Conservation (phyloP, 2,329 filamentous ascomycete species). For the Macroventuria anomochaeta region DNA sequence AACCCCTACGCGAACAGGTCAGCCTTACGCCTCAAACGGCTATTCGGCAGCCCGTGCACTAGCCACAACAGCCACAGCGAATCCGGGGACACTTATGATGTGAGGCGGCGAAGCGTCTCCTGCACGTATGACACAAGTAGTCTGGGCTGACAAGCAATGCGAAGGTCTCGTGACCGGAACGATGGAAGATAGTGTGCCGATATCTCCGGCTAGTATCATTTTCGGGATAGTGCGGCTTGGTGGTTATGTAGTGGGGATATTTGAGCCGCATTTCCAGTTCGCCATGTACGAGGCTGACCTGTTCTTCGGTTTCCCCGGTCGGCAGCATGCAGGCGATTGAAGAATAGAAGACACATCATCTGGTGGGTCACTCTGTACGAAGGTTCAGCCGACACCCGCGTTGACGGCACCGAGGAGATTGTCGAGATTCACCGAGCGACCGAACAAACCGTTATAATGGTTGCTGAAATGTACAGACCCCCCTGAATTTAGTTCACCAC, state of each 20-base stretch:
- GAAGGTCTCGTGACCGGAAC: conserved; percentile 22
- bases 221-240: conserved; percentile 7
- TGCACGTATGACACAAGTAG: conserved; percentile 31
- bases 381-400: not conserved
- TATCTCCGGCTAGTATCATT: conserved; percentile 20
- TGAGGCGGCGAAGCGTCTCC: conserved; percentile 18
- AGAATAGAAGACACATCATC: not conserved
- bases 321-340: conserved; percentile 5
- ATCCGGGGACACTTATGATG: conserved; percentile 21
- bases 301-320: conserved; percentile 1
- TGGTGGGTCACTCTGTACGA: not conserved
- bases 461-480: too few species aligned
- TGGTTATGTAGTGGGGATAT: conserved; percentile 17
- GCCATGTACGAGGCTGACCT: conserved; percentile 11
- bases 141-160: conserved; percentile 20
- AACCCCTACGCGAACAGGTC: conserved; percentile 19
- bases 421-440: conserved; percentile 1
- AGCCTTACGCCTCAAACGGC: conserved; percentile 32
- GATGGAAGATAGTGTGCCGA: conserved; percentile 13
- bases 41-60: conserved; percentile 33
- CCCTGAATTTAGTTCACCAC: too few species aligned
- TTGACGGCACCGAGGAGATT: not conserved
- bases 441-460: not conserved
- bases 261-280: conserved; percentile 21
- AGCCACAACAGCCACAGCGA: conserved; percentile 38